Conservation (phyloP, 352 stramenopile species). For the Pythium apleroticum region DNA sequence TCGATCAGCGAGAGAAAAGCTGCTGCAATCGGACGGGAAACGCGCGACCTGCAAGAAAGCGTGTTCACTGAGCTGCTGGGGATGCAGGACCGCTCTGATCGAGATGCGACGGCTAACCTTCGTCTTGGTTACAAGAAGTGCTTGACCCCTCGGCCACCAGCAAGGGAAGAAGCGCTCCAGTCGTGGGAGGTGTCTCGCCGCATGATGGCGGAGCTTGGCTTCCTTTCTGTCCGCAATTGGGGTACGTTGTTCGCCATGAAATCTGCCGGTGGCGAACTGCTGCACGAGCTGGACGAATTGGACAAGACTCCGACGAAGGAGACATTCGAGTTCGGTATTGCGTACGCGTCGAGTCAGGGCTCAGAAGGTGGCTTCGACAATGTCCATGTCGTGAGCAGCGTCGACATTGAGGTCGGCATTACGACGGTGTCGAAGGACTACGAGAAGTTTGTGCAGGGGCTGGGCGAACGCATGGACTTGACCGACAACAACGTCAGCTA, state of each 20-base stretch:
- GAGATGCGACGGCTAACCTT: constrained; percentile 19
- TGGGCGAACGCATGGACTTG: constrained; percentile 65
- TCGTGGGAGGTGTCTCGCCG: constrained; percentile 75
- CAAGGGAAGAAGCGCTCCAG: constrained; percentile 56
- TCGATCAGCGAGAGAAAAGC: constrained; percentile 63
- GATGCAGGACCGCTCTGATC: constrained; percentile 59
- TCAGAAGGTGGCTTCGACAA: constrained; percentile 79
- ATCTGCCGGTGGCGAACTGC: constrained; percentile 46
- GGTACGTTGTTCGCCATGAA: constrained; percentile 82
- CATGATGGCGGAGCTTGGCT: constrained; percentile 85
- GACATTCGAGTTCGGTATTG: constrained; percentile 81
- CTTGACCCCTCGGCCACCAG: constrained; percentile 39
- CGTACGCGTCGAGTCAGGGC: constrained; percentile 62
- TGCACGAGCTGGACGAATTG: constrained; percentile 63
- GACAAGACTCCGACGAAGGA: constrained; percentile 78
- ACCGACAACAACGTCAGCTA: constrained; percentile 21
- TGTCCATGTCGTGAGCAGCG: constrained; percentile 60
- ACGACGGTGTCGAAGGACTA: constrained; percentile 46
- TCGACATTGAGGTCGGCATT: constrained; percentile 29
- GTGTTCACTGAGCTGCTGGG: constrained; percentile 69
- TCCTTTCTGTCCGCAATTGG: constrained; percentile 85
- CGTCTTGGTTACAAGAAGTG: constrained; percentile 19
- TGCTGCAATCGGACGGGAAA: constrained; percentile 45
- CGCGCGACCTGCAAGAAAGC: constrained; percentile 52
- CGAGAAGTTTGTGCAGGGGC: constrained; percentile 59